phyloP scores from a whole-genome alignment of 768 basidiomycete genomes.

The Macrocybe gigantea region DNA sequence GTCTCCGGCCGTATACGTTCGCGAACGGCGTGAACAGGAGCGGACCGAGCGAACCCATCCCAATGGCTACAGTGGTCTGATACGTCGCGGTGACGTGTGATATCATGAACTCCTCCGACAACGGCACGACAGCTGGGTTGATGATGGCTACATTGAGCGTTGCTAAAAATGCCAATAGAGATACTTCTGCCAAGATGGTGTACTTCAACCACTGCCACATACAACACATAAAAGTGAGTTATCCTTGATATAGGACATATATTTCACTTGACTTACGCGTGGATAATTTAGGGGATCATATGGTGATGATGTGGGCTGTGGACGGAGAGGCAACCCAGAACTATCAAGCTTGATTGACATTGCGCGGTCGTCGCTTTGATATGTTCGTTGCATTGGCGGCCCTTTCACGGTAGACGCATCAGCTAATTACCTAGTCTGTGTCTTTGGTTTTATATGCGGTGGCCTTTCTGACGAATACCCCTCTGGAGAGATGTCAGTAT shows the following conservation, averaged over 20 bases:
- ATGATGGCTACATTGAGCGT: conserved; percentile 32
- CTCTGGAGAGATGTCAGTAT: too few relatives aligned
- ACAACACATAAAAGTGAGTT: too few relatives aligned
- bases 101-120: conserved; percentile 30
- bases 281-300: conserved; percentile 38
- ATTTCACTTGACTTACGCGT: conserved; percentile 13
- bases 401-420: neutral
- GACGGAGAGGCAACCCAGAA: conserved; percentile 32
- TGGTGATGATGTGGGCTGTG: conserved; percentile 33
- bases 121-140: conserved; percentile 31
- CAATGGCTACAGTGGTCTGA: conserved; percentile 33
- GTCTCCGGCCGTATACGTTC: conserved; percentile 33
- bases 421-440: too few relatives aligned
- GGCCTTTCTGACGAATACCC: too few relatives aligned
- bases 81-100: conserved; percentile 31
- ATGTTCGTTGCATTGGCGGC: neutral
- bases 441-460: too few relatives aligned
- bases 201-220: conserved; percentile 29
- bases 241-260: too few relatives aligned
- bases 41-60: conserved; percentile 28
- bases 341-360: conserved; percentile 24
- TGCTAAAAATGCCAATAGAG: conserved; percentile 27
- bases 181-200: conserved; percentile 24
- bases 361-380: neutral
- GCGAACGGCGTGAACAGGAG: conserved; percentile 33